These are phyloP conservation scores for Beauveria caledonica DNA, from an alignment of 2,329 filamentous ascomycete genomes.

Conservation along the genomic window DNA sequence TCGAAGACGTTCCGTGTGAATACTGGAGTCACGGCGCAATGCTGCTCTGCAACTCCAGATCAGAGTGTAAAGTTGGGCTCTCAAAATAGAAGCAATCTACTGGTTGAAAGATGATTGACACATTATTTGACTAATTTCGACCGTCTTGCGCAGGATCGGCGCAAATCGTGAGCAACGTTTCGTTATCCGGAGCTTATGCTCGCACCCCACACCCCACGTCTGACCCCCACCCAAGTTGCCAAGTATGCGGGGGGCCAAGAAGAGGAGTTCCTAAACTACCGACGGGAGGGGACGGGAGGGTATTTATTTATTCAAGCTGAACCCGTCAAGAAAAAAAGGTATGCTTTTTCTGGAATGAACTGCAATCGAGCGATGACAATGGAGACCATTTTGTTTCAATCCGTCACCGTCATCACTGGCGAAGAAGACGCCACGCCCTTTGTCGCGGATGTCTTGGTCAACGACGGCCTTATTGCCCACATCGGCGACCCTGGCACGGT, in stretches of 20 bases:
- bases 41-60: too few species aligned
- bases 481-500: slow-evolving; percentile 15
- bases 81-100: too few species aligned
- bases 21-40: too few species aligned
- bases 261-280: background rate
- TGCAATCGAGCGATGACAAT: background rate
- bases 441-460: slow-evolving; percentile 17
- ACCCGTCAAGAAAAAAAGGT: background rate
- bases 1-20: too few species aligned
- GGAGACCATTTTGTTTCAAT: slow-evolving; percentile 15
- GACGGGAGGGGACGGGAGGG: background rate
- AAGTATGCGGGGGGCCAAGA: background rate
- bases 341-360: background rate
- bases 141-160: background rate
- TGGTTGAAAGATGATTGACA: too few species aligned
- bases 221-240: too few species aligned
- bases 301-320: background rate
- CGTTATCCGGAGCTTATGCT: background rate
- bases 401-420: slow-evolving; percentile 17
- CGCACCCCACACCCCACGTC: background rate
- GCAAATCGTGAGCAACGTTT: background rate
- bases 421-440: slow-evolving; percentile 16
- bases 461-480: slow-evolving; percentile 15
- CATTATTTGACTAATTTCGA: too few species aligned
- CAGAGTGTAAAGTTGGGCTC: too few species aligned